Base-by-base conservation (phyloP, 768 basidiomycete genomes). In the Omphalotus guepiniiformis region DNA sequence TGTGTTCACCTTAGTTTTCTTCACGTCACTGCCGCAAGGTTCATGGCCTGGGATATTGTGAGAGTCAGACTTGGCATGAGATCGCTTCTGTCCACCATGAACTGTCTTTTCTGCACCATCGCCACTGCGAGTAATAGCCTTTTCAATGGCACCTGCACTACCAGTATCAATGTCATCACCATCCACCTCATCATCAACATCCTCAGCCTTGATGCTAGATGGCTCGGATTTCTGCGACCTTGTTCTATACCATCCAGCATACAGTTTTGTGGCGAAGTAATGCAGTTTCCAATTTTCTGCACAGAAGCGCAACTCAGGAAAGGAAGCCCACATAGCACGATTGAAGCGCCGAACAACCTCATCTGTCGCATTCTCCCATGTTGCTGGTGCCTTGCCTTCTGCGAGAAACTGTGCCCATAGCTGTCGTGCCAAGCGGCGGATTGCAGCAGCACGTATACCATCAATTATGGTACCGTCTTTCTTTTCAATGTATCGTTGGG, bases 281-380 rank as follows among this genome's bases (percentile, higher is more conserved):
- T 32, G 35, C 13, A 45, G 34, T 43, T 51, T 51, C 44, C 44
- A 51, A 25, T 51, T 30, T 6, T 47, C 18, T 3, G 19, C 44
- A 13, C 50, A 51, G 22, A 46, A 25, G 2, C 36, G 37, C 35
- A 51, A 39, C 44, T 51, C 44, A 4, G 50, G 50, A 28, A 41
- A 51, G 9, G n/a, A n/a, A 8, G 6, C 8, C 22, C 22, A 19
- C 25, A 44, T 8, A 13, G 13, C 8, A 16, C 27, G 28, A 44
- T 44, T 15, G 28, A 30, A 32, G 28, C 29, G 42, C 12, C 28
- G 28, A 9, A 32, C 21, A 30, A 44, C 29, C 16, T 44, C 27
- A n/a, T 21, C 11, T 6, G 9, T 21, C 12, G 39, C 39, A 21
- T 26, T 11, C 22, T 25, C 39, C 39, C 39, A 41, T 21, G 39